phyloP scores from a whole-genome alignment of 306 rosid genomes.

The Sophora flavescens region DNA sequence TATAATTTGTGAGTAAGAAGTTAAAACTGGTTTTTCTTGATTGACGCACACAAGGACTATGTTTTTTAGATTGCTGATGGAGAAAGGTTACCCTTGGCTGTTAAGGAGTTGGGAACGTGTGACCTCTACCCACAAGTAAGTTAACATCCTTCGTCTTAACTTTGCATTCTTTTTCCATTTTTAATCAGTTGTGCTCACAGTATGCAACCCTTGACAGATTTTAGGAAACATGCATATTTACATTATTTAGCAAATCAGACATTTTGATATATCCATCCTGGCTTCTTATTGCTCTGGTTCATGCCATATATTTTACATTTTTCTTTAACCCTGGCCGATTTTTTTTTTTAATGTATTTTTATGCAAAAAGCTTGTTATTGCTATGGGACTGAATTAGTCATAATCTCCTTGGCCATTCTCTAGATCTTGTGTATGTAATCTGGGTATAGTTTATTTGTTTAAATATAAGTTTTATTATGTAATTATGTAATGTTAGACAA shows the following conservation, averaged over 20 bases:
- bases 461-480: slow-evolving; percentile 19
- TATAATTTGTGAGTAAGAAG: background rate
- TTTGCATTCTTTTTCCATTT: slow-evolving; percentile 27
- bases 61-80: slow-evolving; percentile 87
- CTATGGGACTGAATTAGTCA: slow-evolving; percentile 34
- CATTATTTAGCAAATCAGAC: slow-evolving; percentile 34
- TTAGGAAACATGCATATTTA: slow-evolving; percentile 12
- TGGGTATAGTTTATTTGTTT: slow-evolving; percentile 1
- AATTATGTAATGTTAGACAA: slow-evolving; percentile 8
- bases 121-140: slow-evolving; percentile 99
- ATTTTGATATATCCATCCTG: slow-evolving; percentile 10
- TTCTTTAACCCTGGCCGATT: background rate
- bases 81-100: slow-evolving; percentile 94
- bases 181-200: slow-evolving; percentile 24
- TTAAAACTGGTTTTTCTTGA: slow-evolving; percentile 33
- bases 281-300: slow-evolving; percentile 16
- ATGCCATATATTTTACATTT: slow-evolving; percentile 1
- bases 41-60: slow-evolving; percentile 40
- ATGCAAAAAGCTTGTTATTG: slow-evolving; percentile 13
- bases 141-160: slow-evolving; percentile 32
- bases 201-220: slow-evolving; percentile 4
- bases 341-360: background rate
- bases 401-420: slow-evolving; percentile 19
- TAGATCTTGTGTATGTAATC: slow-evolving; percentile 27
- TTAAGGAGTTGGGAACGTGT: slow-evolving; percentile 97